Evolutionary conservation across 163 green algal genomes (phyloP).

Genomic region (Prototheca cutis): DNA sequence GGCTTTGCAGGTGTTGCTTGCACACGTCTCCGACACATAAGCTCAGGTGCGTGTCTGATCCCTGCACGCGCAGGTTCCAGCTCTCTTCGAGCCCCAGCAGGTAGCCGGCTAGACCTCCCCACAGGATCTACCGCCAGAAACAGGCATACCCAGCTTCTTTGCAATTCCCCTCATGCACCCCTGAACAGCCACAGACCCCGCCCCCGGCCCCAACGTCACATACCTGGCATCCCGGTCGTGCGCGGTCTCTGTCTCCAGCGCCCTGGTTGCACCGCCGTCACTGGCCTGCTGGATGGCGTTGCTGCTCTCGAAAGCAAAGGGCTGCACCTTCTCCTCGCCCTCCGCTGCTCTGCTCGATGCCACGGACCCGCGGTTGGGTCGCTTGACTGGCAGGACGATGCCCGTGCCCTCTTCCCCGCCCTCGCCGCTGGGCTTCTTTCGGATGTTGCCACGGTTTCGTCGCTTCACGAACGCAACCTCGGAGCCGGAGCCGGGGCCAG

Average conservation of each 20-base stretch:
- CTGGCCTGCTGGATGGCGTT: slow-evolving; percentile 40
- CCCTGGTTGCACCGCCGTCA: slow-evolving; percentile 54
- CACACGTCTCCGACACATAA: not conserved
- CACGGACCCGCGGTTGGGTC: not conserved
- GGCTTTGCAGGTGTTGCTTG: too few relatives aligned
- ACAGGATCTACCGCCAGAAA: too few relatives aligned
- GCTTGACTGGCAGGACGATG: not conserved
- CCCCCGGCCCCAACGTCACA: too few relatives aligned
- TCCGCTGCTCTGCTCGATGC: not conserved
- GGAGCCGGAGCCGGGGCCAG: not conserved
- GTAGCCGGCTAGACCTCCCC: too few relatives aligned
- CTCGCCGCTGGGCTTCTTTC: slow-evolving; percentile 37
- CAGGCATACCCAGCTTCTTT: too few relatives aligned
- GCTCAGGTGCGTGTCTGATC: too few relatives aligned
- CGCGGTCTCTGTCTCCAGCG: slow-evolving; percentile 81
- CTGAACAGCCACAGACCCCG: too few relatives aligned
- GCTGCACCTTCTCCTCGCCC: slow-evolving; percentile 16
- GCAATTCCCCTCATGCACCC: not conserved
- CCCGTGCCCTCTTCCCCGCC: slow-evolving; percentile 17
- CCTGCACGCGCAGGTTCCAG: too few relatives aligned
- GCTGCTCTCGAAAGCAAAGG: slow-evolving; percentile 53
- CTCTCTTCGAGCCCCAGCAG: too few relatives aligned
- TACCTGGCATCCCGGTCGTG: slow-evolving; percentile 64
- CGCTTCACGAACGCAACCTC: slow-evolving; percentile 25
- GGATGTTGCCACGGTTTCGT: slow-evolving; percentile 47